Conservation (phyloP, 805 yeast genomes). For the Schizosaccharomyces lindneri region DNA sequence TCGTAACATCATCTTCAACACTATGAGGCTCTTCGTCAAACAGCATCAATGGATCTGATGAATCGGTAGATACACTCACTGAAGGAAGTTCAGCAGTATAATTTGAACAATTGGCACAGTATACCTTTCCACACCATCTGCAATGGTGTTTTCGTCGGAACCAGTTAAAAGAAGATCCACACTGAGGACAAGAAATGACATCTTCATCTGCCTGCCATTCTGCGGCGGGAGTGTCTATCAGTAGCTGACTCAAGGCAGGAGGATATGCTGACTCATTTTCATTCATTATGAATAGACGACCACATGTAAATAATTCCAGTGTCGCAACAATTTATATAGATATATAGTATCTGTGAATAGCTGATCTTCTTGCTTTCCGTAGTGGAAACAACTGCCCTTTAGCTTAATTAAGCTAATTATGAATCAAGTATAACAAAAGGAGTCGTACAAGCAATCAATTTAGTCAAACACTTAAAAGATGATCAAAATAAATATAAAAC, state of each 20-base stretch:
- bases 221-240: background rate
- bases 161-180: slow-evolving; percentile 27
- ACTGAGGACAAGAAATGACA: slow-evolving; percentile 27
- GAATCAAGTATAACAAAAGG: no score
- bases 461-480: no score
- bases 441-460: no score
- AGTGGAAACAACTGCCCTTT: no score
- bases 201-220: slow-evolving; percentile 50
- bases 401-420: no score
- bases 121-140: slow-evolving; percentile 53
- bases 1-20: background rate
- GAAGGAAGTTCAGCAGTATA: background rate
- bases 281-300: background rate
- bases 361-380: no score
- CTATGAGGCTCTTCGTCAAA: background rate
- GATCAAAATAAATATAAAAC: no score
- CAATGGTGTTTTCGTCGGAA: slow-evolving; percentile 66
- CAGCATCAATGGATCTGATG: background rate
- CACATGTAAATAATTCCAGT: no score
- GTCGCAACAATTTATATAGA: no score
- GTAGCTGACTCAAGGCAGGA: background rate
- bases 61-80: background rate
- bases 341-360: no score
- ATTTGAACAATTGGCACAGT: slow-evolving; percentile 45
- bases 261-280: background rate